Evolutionary conservation across 2,329 filamentous ascomycete genomes (phyloP).

Genomic region (Cladosporium colombiae): DNA sequence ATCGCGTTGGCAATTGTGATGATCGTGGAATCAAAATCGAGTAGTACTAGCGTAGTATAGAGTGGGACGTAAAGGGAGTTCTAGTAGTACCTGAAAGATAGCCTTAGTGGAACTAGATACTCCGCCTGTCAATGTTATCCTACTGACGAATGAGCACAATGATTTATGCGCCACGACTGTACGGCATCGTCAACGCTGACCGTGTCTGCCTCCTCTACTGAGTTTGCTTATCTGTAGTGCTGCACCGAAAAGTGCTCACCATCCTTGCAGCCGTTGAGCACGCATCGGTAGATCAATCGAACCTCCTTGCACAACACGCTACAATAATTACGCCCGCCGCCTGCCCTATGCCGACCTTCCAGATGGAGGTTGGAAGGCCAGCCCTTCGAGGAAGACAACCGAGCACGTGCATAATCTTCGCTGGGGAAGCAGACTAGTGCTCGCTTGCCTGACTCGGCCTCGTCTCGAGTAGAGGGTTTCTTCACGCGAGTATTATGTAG

Average conservation of each 20-base stretch:
- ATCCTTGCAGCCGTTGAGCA: neutral
- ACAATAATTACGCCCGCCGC: neutral
- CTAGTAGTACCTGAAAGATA: neutral
- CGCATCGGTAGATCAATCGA: conserved; percentile 5
- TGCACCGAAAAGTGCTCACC: neutral
- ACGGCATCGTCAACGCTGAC: neutral
- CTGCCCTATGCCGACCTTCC: conserved; percentile 16
- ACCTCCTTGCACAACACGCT: conserved; percentile 1
- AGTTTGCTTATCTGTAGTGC: neutral
- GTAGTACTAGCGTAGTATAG: neutral
- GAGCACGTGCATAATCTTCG: conserved; percentile 7
- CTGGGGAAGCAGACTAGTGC: conserved; percentile 5
- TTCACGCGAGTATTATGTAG: neutral
- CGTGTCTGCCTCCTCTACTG: neutral
- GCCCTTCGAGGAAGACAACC: neutral
- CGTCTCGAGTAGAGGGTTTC: conserved; percentile 1
- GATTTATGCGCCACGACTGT: neutral
- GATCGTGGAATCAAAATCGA: neutral
- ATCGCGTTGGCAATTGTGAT: neutral
- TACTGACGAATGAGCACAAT: neutral
- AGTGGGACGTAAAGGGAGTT: neutral
- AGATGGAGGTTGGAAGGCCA: conserved; percentile 14
- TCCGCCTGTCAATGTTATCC: neutral
- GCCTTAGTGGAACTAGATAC: neutral
- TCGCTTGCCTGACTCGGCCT: neutral